Percentiles rank a stretch among this genome's conserved stretches.
These are phyloP conservation scores for Capsicum baccatum DNA, from an alignment of 257 asterid genomes.

Conservation along the genomic window DNA sequence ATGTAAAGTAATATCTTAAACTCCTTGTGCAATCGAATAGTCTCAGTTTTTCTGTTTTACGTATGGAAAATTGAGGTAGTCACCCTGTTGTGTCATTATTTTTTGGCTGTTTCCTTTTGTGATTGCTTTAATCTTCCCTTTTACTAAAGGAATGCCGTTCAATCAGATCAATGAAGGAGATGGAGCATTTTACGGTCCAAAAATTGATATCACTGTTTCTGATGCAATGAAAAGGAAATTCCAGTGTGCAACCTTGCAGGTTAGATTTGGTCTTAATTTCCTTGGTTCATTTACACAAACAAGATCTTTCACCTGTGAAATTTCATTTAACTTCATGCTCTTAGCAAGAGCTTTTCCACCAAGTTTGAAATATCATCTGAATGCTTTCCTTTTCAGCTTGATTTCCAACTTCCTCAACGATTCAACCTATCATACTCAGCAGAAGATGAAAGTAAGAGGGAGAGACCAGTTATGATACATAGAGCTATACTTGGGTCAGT, in stretches of 20 bases:
- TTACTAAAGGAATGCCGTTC: conserved; percentile 34
- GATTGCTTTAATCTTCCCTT: conserved; percentile 33
- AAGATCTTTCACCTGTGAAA: neutral
- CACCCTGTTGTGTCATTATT: neutral
- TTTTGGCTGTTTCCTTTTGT: conserved; percentile 19
- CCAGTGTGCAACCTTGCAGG: conserved; percentile 98
- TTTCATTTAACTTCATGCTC: conserved; percentile 38
- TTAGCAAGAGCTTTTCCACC: conserved; percentile 19
- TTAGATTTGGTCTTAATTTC: conserved; percentile 39
- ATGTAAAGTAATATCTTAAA: neutral
- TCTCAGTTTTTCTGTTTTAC: neutral
- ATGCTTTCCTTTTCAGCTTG: conserved; percentile 76
- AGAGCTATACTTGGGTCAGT: conserved; percentile 97
- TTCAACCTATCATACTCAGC: conserved; percentile 90
- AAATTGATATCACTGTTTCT: conserved; percentile 72
- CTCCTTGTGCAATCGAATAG: conserved; percentile 12
- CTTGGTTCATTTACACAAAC: conserved; percentile 6
- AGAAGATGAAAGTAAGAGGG: conserved; percentile 91
- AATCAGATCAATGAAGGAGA: conserved; percentile 89
- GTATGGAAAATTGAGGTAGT: conserved; percentile 9
- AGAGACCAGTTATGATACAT: conserved; percentile 96
- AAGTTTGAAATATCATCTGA: conserved; percentile 12
- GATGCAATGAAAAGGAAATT: conserved; percentile 97
- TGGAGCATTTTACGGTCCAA: conserved; percentile 98
- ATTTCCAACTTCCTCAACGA: conserved; percentile 94